phyloP scores from a whole-genome alignment of 2,329 filamentous ascomycete genomes.

The Colletotrichum abscissum region DNA sequence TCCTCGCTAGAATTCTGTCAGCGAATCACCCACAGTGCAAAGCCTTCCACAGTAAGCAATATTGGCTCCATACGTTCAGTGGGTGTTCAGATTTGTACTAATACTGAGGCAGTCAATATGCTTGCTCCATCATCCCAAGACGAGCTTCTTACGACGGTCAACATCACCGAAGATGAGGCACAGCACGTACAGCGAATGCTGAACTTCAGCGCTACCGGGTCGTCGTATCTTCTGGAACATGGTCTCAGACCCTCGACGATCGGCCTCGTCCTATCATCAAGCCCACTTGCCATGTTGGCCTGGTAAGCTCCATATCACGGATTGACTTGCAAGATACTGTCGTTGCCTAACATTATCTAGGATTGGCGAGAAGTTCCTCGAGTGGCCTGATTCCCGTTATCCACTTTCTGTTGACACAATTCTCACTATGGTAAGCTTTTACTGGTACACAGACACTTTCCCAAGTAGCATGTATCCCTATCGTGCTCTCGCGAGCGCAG shows the following conservation, averaged over 20 bases:
- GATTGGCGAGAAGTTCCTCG: constrained; percentile 67
- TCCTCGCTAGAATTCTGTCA: constrained; percentile 55
- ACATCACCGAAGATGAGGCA: background rate
- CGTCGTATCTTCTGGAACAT: constrained; percentile 63
- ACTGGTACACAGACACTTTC: constrained; percentile 64
- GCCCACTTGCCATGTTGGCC: constrained; percentile 65
- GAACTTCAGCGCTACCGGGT: constrained; percentile 45
- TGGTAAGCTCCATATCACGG: constrained; percentile 48
- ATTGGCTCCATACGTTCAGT: background rate
- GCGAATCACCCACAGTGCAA: constrained; percentile 57
- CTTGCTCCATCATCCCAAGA: background rate
- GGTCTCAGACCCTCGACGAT: constrained; percentile 66
- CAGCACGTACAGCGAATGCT: background rate
- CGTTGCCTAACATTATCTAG: constrained; percentile 40
- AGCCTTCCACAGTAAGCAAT: constrained; percentile 45
- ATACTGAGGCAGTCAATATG: background rate
- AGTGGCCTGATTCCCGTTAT: constrained; percentile 58
- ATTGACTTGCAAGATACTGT: background rate
- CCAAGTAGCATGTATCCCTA: constrained; percentile 55
- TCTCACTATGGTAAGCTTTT: constrained; percentile 61
- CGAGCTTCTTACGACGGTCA: background rate
- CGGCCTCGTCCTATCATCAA: constrained; percentile 62
- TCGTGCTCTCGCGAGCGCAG: background rate
- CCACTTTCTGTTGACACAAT: constrained; percentile 54
- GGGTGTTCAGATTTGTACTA: background rate